phyloP scores from a whole-genome alignment of 768 basidiomycete genomes.

The Strobilomyces dryophilus region DNA sequence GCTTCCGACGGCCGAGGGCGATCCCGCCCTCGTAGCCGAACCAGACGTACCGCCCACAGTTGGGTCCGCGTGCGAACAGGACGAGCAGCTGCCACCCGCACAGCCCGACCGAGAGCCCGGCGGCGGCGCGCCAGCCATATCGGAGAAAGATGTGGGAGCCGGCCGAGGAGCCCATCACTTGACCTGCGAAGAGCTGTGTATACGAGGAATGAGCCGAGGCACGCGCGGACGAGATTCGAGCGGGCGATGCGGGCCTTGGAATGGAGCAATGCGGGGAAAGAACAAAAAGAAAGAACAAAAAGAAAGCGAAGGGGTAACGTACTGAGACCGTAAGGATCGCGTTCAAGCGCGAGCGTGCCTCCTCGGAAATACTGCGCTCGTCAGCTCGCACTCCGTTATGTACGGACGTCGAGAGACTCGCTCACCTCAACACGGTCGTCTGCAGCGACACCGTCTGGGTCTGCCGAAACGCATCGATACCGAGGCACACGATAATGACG shows the following conservation, averaged over 20 bases:
- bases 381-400: neutral
- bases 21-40: constrained; percentile 62
- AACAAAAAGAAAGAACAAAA: neutral
- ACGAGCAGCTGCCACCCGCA: constrained; percentile 33
- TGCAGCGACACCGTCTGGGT: constrained; percentile 35
- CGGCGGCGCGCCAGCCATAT: constrained; percentile 36
- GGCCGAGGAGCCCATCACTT: constrained; percentile 41
- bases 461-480: constrained; percentile 40
- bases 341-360: constrained; percentile 28
- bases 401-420: neutral
- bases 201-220: neutral
- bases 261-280: neutral
- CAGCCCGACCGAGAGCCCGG: constrained; percentile 32
- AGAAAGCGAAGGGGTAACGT: neutral
- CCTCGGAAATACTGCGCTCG: constrained; percentile 24
- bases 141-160: constrained; percentile 40
- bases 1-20: neutral
- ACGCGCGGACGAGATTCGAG: neutral
- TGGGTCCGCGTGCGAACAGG: constrained; percentile 36
- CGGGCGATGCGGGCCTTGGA: neutral
- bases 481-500: constrained; percentile 37
- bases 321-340: constrained; percentile 28
- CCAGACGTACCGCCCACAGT: constrained; percentile 40
- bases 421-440: constrained; percentile 26
- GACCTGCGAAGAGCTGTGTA: constrained; percentile 32